Evolutionary conservation across 805 yeast species (phyloP).

Genomic region (Kregervanrija delftensis): DNA sequence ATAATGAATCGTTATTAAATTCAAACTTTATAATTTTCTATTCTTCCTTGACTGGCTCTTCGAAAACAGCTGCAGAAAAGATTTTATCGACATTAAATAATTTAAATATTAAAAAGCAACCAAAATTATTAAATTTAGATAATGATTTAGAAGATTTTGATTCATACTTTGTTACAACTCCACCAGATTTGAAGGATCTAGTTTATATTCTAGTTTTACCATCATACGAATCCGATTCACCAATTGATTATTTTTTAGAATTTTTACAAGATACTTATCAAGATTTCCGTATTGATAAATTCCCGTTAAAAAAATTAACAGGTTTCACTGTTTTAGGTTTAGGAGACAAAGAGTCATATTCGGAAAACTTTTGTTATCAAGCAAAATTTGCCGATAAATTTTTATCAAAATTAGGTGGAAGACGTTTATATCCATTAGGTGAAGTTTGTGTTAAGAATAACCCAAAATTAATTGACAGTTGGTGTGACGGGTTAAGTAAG

Average conservation of each 20-base stretch:
- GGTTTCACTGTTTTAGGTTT: slow-evolving; percentile 85
- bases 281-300: slow-evolving; percentile 81
- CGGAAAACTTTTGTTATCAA: slow-evolving; percentile 78
- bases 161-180: slow-evolving; percentile 66
- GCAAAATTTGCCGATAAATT: slow-evolving; percentile 67
- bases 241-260: slow-evolving; percentile 81
- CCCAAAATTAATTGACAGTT: slow-evolving; percentile 53
- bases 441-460: slow-evolving; percentile 72
- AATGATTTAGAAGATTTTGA: slow-evolving; percentile 80
- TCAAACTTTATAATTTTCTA: slow-evolving; percentile 66
- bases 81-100: slow-evolving; percentile 34
- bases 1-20: slow-evolving; percentile 30
- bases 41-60: slow-evolving; percentile 80
- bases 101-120: slow-evolving; percentile 28
- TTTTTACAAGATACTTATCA: slow-evolving; percentile 72
- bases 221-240: slow-evolving; percentile 88
- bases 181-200: slow-evolving; percentile 31
- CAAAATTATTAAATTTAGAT: slow-evolving; percentile 63
- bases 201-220: slow-evolving; percentile 75
- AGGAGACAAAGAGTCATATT: slow-evolving; percentile 84
- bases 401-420: slow-evolving; percentile 78
- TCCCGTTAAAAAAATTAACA: slow-evolving; percentile 58
- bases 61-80: slow-evolving; percentile 59
- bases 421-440: slow-evolving; percentile 79
- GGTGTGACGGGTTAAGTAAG: slow-evolving; percentile 56